Evolutionary conservation across 768 basidiomycete genomes (phyloP).

Genomic region (Strobilomyces confusus): DNA sequence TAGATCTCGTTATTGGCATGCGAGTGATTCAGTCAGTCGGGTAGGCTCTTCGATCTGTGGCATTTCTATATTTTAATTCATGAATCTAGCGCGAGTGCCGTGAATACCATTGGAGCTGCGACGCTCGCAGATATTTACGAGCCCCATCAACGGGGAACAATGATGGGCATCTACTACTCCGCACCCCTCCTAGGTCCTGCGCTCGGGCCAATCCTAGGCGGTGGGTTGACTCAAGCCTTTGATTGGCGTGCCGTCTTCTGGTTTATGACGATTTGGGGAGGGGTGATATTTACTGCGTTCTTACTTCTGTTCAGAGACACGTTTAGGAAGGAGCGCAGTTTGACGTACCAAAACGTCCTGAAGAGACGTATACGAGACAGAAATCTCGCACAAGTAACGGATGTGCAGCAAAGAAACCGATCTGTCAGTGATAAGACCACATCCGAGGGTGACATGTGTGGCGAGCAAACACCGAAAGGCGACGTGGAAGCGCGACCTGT

Average conservation of each 20-base stretch:
- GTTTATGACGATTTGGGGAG: slow-evolving; percentile 69
- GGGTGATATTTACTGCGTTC: slow-evolving; percentile 52
- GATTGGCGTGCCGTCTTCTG: slow-evolving; percentile 85
- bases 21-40: slow-evolving; percentile 63
- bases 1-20: slow-evolving; percentile 61
- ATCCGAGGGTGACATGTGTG: neutral
- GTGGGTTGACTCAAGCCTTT: slow-evolving; percentile 60
- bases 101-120: slow-evolving; percentile 62
- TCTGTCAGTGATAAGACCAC: slow-evolving; percentile 18
- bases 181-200: slow-evolving; percentile 74
- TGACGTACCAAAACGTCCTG: slow-evolving; percentile 70
- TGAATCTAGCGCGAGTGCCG: slow-evolving; percentile 52
- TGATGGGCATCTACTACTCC: slow-evolving; percentile 80
- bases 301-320: slow-evolving; percentile 77
- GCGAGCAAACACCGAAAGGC: slow-evolving; percentile 13
- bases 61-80: neutral
- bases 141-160: slow-evolving; percentile 66
- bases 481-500: slow-evolving; percentile 28
- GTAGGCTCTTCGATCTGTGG: slow-evolving; percentile 29
- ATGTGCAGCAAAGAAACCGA: slow-evolving; percentile 15
- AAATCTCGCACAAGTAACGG: slow-evolving; percentile 15
- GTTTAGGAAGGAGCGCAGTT: slow-evolving; percentile 78
- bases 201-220: slow-evolving; percentile 68
- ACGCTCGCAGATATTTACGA: slow-evolving; percentile 81
- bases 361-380: slow-evolving; percentile 36